Evolutionary conservation across 2,329 filamentous ascomycete genomes (phyloP), one percentile per base, ranked within the genome.

Genomic region (Pseudocercospora cruenta): DNA sequence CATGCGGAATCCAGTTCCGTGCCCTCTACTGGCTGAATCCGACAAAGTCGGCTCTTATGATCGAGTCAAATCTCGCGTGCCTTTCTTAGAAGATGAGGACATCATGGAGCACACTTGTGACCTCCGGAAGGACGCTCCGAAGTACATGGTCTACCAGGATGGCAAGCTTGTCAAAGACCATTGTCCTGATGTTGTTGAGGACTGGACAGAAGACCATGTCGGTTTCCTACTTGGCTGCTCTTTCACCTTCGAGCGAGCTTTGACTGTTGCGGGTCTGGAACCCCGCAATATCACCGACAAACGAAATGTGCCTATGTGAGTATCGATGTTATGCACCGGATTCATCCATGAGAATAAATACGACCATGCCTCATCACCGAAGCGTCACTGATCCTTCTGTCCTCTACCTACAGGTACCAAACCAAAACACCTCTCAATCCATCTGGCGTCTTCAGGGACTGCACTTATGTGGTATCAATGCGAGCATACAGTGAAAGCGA

Each of bases 171-270:
- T 76, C 4, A 78, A 78, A 21, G 73, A 76, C 0, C 78, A 79
- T 16, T 76, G 78, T 33, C 58, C 71, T 1, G 80, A 87, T 71
- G 79, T 90, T 16, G 70, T 76, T 0, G 71, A 77, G 1, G 75
- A 86, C 47, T 90, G 88, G 88, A 83, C 81, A 0, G 73, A 79
- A 4, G 74, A 80, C 6, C 86, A 90, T 69, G 83, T 88, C 24
- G 88, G 82, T 0, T 90, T 88, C 72, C 74, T 90, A 53, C 85
- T 90, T 67, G 88, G 87, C 8, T 90, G 88, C 73, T 87, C 84
- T 0, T 90, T 85, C 79, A 87, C 83, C 70, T 90, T 90, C 72
- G 88, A 90, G 74, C 77, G 81, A 2, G 87, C 87, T 2, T 81
- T 90, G 22, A 72, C 76, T 0, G 75, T 72, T 0, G 83, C 84